Percentiles rank a stretch among this genome's conserved stretches.
These are phyloP conservation scores for Botrytis fragariae DNA, from an alignment of 2,329 filamentous ascomycete genomes.

Conservation along the genomic window DNA sequence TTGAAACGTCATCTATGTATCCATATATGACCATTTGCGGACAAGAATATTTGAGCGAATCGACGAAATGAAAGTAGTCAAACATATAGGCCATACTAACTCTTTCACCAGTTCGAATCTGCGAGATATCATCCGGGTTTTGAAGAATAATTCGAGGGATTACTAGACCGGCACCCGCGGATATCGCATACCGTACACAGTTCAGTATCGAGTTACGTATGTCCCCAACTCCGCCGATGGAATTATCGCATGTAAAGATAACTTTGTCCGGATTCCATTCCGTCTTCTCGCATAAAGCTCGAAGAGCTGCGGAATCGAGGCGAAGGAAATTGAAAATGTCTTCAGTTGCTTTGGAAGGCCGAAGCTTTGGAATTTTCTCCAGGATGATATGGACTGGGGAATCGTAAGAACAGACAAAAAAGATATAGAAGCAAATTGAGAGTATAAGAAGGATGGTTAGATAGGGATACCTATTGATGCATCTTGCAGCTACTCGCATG, in stretches of 20 bases:
- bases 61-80: constrained; percentile 29
- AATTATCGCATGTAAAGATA: constrained; percentile 32
- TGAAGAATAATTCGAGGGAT: constrained; percentile 29
- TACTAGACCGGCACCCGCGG: constrained; percentile 32
- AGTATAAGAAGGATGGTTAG: not conserved
- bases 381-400: not conserved
- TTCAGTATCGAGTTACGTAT: constrained; percentile 36
- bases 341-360: not conserved
- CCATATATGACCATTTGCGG: constrained; percentile 29
- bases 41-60: constrained; percentile 29
- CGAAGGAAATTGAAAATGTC: constrained; percentile 32
- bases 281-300: constrained; percentile 29
- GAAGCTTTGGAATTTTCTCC: not conserved
- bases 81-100: constrained; percentile 32
- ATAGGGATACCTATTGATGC: not conserved
- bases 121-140: constrained; percentile 19
- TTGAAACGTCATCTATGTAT: constrained; percentile 13
- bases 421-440: not conserved
- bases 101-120: constrained; percentile 21
- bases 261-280: constrained; percentile 31
- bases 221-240: constrained; percentile 34
- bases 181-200: constrained; percentile 36
- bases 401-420: not conserved
- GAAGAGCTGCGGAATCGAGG: constrained; percentile 27
- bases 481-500: not conserved